Conservation (phyloP, 2,329 filamentous ascomycete genomes). For the Paraphoma chrysanthemicola region DNA sequence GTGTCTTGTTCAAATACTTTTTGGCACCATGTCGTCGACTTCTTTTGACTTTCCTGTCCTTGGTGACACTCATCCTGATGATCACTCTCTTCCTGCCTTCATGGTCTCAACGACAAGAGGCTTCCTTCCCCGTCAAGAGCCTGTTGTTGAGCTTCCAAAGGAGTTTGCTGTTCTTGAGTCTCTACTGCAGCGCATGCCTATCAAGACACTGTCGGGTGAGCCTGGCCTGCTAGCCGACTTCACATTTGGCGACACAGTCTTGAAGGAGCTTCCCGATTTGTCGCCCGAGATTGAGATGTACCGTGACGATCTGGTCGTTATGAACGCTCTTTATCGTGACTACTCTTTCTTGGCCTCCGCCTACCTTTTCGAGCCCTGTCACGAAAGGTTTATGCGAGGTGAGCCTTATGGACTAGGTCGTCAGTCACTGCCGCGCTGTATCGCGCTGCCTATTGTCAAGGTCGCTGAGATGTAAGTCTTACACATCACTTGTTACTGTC, state of each 20-base stretch:
- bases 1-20: background rate
- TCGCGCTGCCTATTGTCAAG: slow-evolving; percentile 81
- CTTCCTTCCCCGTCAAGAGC: slow-evolving; percentile 70
- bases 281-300: slow-evolving; percentile 75
- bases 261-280: slow-evolving; percentile 78
- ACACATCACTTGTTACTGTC: background rate
- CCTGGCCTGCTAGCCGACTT: slow-evolving; percentile 79
- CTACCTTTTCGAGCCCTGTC: slow-evolving; percentile 91
- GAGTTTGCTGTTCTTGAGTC: slow-evolving; percentile 77
- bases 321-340: slow-evolving; percentile 89
- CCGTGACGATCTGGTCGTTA: slow-evolving; percentile 73
- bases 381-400: slow-evolving; percentile 71
- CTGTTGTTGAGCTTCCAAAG: slow-evolving; percentile 65
- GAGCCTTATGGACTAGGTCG: slow-evolving; percentile 80
- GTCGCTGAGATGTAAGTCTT: slow-evolving; percentile 82
- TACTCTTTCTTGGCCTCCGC: slow-evolving; percentile 91
- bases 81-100: slow-evolving; percentile 73
- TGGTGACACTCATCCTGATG: slow-evolving; percentile 66
- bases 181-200: slow-evolving; percentile 78
- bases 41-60: slow-evolving; percentile 66
- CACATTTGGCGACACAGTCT: slow-evolving; percentile 76
- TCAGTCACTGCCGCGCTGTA: slow-evolving; percentile 73
- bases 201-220: slow-evolving; percentile 74
- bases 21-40: slow-evolving; percentile 50
- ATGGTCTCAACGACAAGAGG: slow-evolving; percentile 79